phyloP scores from a whole-genome alignment of 768 basidiomycete genomes.

The Asterophora lycoperdoides region DNA sequence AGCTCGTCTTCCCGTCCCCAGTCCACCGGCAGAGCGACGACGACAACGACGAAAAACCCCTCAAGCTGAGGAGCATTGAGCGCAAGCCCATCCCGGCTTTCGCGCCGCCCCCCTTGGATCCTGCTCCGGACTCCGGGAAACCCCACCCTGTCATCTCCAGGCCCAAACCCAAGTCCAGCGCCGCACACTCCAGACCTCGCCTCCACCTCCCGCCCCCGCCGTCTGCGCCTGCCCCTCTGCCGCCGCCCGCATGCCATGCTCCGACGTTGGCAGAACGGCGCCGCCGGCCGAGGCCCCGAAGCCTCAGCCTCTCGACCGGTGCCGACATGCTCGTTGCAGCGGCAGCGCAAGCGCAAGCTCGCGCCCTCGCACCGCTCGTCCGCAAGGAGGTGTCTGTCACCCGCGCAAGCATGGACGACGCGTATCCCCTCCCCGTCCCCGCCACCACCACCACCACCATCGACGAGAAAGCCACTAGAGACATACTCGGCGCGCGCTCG shows the following conservation, averaged over 20 bases:
- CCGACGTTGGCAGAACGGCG: slow-evolving; percentile 13
- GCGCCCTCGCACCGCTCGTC: not conserved
- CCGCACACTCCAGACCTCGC: not conserved
- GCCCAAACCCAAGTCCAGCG: slow-evolving; percentile 3
- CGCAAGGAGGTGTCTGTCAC: not conserved
- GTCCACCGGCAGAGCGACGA: not conserved
- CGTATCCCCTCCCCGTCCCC: not conserved
- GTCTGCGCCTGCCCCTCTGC: not conserved
- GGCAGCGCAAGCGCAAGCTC: not conserved
- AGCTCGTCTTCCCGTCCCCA: slow-evolving; percentile 37
- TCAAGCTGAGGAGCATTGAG: not conserved
- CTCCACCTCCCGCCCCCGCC: not conserved
- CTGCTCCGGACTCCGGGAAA: not conserved
- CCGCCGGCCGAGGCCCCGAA: slow-evolving; percentile 13
- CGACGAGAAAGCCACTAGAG: slow-evolving; percentile 11
- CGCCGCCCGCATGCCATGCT: not conserved
- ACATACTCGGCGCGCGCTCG: slow-evolving; percentile 8
- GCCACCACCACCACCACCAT: not conserved
- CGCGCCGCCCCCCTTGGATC: not conserved
- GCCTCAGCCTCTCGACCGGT: slow-evolving; percentile 15
- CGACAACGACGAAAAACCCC: not conserved
- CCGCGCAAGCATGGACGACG: not conserved
- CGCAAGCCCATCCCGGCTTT: not conserved
- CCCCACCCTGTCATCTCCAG: slow-evolving; percentile 8
- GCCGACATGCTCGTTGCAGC: slow-evolving; percentile 8